Conservation (phyloP, 2,329 filamentous ascomycete genomes). For the Sclerotinia spermophila region DNA sequence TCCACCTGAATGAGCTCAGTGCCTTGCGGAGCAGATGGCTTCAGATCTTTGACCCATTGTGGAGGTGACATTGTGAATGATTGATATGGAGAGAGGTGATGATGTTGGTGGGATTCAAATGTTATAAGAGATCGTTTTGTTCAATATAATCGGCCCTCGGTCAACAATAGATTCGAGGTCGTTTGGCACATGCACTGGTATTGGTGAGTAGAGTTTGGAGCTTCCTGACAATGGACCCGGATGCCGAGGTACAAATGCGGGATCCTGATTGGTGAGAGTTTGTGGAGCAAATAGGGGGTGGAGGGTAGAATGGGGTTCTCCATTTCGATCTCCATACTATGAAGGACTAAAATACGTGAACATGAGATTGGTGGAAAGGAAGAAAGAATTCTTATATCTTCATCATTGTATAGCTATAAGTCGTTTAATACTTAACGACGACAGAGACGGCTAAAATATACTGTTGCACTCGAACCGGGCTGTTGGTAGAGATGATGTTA, state of each 20-base stretch:
- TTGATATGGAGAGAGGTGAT: not conserved
- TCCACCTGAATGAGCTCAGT: slow-evolving; percentile 66
- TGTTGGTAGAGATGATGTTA: not conserved
- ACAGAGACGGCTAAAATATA: not conserved
- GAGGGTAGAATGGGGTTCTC: slow-evolving; percentile 10
- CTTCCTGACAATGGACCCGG: not conserved
- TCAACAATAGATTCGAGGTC: slow-evolving; percentile 9
- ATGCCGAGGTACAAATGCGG: slow-evolving; percentile 10
- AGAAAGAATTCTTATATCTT: slow-evolving; percentile 1
- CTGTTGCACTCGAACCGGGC: not conserved
- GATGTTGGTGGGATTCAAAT: not conserved
- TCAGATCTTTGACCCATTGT: slow-evolving; percentile 64
- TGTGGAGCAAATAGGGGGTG: not conserved
- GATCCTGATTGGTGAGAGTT: not conserved
- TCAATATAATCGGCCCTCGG: slow-evolving; percentile 24
- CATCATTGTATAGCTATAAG: not conserved
- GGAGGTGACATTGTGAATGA: slow-evolving; percentile 33
- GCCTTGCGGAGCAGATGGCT: slow-evolving; percentile 64
- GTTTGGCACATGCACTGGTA: not conserved
- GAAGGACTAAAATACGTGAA: not conserved
- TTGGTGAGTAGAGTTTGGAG: not conserved
- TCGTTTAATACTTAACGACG: no score
- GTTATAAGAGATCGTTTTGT: not conserved
- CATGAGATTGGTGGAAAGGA: not conserved
- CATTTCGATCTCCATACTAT: slow-evolving; percentile 2